A percentile compares a stretch with the other conserved stretches of the same genome.
Evolutionary conservation across 129 eudicot genomes (phyloP).

Genomic region (Pittosporum tobira): DNA sequence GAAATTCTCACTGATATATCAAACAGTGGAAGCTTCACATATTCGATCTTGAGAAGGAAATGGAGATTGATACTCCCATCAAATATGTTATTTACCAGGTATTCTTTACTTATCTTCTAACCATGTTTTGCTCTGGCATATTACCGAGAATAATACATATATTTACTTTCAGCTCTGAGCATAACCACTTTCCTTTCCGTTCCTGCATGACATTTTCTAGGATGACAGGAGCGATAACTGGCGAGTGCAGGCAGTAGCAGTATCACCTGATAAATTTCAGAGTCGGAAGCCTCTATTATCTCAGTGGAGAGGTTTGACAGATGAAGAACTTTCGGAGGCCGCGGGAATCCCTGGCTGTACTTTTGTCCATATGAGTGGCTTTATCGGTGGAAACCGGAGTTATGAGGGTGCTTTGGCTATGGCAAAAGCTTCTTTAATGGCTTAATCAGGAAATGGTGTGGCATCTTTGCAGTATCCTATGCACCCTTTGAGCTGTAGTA

Average conservation of each 20-base stretch:
- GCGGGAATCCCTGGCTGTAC: constrained; percentile 58
- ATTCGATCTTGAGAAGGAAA: constrained; percentile 82
- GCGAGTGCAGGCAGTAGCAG: constrained; percentile 84
- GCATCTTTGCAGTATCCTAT: neutral
- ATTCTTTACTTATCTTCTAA: neutral
- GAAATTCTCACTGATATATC: neutral
- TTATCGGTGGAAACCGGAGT: constrained; percentile 50
- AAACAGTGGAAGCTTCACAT: constrained; percentile 89
- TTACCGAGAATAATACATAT: too few species aligned
- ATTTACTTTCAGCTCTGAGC: too few species aligned
- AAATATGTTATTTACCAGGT: constrained; percentile 86
- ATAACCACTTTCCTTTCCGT: neutral
- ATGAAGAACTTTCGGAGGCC: constrained; percentile 54
- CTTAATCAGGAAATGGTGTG: constrained; percentile 1
- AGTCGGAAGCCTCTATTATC: constrained; percentile 75
- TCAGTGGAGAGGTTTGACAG: constrained; percentile 80
- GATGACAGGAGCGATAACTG: constrained; percentile 74
- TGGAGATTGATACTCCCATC: constrained; percentile 58
- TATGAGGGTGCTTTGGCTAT: constrained; percentile 56
- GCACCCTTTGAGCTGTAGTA: too few species aligned
- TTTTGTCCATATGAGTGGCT: constrained; percentile 81
- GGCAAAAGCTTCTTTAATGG: constrained; percentile 40
- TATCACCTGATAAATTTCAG: constrained; percentile 75
- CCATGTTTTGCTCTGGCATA: neutral
- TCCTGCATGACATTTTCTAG: constrained; percentile 17